Evolutionary conservation across 768 basidiomycete species (phyloP).

Genomic region (Agaricus sinodeliciosus): DNA sequence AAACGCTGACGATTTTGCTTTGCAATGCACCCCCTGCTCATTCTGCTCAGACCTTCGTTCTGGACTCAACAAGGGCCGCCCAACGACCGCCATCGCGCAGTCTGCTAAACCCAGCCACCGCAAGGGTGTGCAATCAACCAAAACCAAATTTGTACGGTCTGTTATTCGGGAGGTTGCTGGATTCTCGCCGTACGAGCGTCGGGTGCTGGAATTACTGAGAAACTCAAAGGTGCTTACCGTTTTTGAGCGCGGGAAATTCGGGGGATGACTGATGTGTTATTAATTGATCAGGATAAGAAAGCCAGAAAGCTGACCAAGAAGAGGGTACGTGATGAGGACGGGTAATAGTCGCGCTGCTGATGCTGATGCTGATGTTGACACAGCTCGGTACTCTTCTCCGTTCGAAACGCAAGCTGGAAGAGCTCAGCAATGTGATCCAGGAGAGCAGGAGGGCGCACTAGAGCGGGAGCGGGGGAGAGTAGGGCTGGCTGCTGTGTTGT

Average conservation of each 20-base stretch:
- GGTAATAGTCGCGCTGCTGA: too few species aligned
- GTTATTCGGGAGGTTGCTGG: slow-evolving; percentile 96
- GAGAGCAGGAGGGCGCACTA: slow-evolving; percentile 76
- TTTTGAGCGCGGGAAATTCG: background rate
- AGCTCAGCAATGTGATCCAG: slow-evolving; percentile 86
- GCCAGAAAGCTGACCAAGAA: slow-evolving; percentile 99
- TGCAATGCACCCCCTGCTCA: background rate
- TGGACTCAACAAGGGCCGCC: slow-evolving; percentile 85
- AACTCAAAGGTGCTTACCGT: slow-evolving; percentile 75
- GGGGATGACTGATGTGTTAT: background rate
- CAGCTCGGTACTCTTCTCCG: slow-evolving; percentile 97
- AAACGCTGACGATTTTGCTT: slow-evolving; percentile 9
- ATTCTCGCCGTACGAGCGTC: slow-evolving; percentile 95
- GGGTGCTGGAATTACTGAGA: slow-evolving; percentile 96
- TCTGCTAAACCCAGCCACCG: slow-evolving; percentile 75
- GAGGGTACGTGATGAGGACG: slow-evolving; percentile 56
- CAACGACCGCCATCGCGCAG: slow-evolving; percentile 80
- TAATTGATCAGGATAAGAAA: slow-evolving; percentile 88
- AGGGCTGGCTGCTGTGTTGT: too few species aligned
- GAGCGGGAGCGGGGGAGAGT: slow-evolving; percentile 3
- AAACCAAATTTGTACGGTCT: slow-evolving; percentile 90
- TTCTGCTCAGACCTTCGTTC: slow-evolving; percentile 66
- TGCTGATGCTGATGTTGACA: background rate
- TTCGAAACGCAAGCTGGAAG: slow-evolving; percentile 98
- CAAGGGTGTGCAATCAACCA: slow-evolving; percentile 86